Base-by-base conservation (phyloP, 2,329 filamentous ascomycete genomes). In the Basipetospora sp. region DNA sequence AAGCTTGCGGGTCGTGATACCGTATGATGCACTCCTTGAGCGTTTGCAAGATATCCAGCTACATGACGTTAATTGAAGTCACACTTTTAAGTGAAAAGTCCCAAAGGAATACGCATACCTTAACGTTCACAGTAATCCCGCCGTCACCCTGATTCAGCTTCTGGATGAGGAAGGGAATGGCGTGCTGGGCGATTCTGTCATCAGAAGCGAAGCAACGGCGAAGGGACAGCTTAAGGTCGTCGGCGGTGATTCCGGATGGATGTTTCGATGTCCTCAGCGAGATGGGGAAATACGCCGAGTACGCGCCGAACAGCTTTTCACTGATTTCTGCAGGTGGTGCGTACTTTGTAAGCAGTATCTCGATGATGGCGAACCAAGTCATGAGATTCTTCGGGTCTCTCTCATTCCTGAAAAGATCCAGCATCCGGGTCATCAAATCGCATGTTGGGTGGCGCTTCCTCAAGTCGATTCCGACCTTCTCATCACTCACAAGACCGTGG, bases 281-380 rank as follows among this genome's bases (percentile, higher is more conserved):
- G 39, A 76, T 75, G 13, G 71, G 71, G 43, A 74, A 76, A 49
- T 75, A 76, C 20, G 66, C 66, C 11, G 72, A 73, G 51, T 72
- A 74, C 1, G 63, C 54, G 39, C 63, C 63, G 49, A 73, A 75
- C 2, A 70, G 57, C 39, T 67, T 62, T 22, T 63, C 61, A 8
- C 63, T 55, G 2, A 70, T 54, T 8, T 67, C 63, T 4, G 59
- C 43, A 0, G 67, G 61, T 1, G 63, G 56, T 0, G 57, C 54
- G 36, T 66, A 72, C 11, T 59, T 55, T 3, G 56, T 50, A 8
- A 72, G 50, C 20, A 74, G 62, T 3, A 49, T 47, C 36, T 53
- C 52, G 16, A 73, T 44, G 18, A 67, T 65, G 19, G 58, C 59
- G 45, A 76, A 75, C 71, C 71, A 76, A 3, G 60, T 53, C 50